Evolutionary conservation across 805 yeast species (phyloP).

Genomic region (Suhomyces canberraensis): DNA sequence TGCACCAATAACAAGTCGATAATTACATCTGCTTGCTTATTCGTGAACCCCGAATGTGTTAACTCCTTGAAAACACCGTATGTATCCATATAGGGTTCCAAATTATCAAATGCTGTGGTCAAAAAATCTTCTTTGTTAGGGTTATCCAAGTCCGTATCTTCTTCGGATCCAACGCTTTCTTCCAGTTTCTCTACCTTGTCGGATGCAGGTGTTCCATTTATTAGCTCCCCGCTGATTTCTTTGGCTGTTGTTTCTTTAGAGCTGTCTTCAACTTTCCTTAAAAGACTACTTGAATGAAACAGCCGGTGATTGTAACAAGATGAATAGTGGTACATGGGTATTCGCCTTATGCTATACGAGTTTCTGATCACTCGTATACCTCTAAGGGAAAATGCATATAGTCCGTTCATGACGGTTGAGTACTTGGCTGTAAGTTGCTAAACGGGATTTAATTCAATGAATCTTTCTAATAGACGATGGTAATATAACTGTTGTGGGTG

Average conservation of each 20-base stretch:
- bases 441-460: no score
- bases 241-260: neutral
- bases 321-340: neutral
- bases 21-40: conserved; percentile 57
- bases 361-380: neutral
- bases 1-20: conserved; percentile 47
- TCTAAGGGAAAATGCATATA: neutral
- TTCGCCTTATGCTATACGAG: neutral
- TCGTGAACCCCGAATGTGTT: conserved; percentile 54
- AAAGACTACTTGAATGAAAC: neutral
- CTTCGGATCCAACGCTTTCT: neutral
- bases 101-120: conserved; percentile 56
- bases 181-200: neutral
- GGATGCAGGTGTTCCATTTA: no score
- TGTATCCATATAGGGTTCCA: conserved; percentile 46
- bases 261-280: neutral
- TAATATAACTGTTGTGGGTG: no score
- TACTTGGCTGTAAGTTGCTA: no score
- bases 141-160: neutral
- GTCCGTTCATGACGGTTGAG: no score
- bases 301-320: neutral
- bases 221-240: no score
- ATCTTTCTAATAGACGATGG: no score
- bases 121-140: conserved; percentile 24
- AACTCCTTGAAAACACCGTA: conserved; percentile 55